Percentiles rank a stretch among this genome's conserved stretches.
Evolutionary conservation across 2,329 filamentous ascomycete genomes (phyloP).

Genomic region (Sporothrix luriei): DNA sequence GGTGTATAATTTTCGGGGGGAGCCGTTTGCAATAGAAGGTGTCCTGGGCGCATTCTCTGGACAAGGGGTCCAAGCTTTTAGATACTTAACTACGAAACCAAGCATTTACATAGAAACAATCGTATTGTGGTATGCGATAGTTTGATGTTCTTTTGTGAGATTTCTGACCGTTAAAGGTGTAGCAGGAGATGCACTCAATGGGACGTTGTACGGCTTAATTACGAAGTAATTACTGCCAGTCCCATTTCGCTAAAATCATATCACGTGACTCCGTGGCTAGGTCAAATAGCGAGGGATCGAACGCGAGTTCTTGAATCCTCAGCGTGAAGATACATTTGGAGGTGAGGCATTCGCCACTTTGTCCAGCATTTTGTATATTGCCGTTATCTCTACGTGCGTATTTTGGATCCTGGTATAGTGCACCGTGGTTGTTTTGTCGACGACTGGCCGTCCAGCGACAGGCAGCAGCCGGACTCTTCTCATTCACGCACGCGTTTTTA

Average conservation of each 20-base stretch:
- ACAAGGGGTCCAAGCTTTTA: slow-evolving; percentile 20
- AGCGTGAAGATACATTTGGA: not conserved
- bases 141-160: not conserved
- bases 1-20: slow-evolving; percentile 32
- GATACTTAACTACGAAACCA: not conserved
- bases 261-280: slow-evolving; percentile 26
- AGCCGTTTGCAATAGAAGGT: slow-evolving; percentile 25
- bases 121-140: not conserved
- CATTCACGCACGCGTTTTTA: not conserved
- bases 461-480: not conserved
- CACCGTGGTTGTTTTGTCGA: not conserved
- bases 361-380: not conserved
- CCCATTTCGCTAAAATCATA: not conserved
- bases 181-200: too few species aligned
- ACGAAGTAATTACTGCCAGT: too few species aligned
- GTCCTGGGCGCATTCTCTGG: slow-evolving; percentile 23
- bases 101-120: slow-evolving; percentile 2
- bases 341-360: not conserved
- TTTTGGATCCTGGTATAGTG: too few species aligned
- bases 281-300: not conserved
- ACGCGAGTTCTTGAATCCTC: not conserved
- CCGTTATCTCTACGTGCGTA: too few species aligned
- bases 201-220: too few species aligned
- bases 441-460: not conserved
- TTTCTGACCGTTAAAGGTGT: not conserved